phyloP scores from a whole-genome alignment of 169 alveolate genomes.

The Cryptosporidium viatorum region DNA sequence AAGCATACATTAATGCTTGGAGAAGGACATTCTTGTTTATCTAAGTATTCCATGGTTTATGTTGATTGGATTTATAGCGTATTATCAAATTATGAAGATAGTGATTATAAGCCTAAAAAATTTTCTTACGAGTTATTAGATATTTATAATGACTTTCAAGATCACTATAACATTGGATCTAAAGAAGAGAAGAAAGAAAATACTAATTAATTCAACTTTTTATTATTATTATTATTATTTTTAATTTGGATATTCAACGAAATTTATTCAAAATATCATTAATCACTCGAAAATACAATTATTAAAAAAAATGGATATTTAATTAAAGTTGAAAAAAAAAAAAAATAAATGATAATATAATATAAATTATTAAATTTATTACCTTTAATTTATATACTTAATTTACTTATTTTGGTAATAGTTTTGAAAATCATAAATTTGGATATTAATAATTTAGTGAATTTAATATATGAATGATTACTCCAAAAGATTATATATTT shows the following conservation, averaged over 20 bases:
- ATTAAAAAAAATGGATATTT: not conserved
- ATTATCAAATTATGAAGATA: slow-evolving; percentile 20
- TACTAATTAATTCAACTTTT: not conserved
- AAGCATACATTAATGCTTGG: slow-evolving; percentile 46
- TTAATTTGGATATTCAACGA: not conserved
- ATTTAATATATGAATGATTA: slow-evolving; percentile 11
- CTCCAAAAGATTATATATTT: slow-evolving; percentile 25
- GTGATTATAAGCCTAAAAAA: slow-evolving; percentile 11
- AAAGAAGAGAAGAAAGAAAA: not conserved
- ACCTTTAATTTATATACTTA: too few species aligned
- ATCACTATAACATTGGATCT: not conserved
- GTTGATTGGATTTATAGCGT: slow-evolving; percentile 51
- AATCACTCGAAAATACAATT: slow-evolving; percentile 1
- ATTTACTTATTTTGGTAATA: too few species aligned
- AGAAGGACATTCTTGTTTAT: slow-evolving; percentile 44
- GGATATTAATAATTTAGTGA: not conserved
- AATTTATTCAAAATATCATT: not conserved
- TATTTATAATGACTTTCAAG: not conserved
- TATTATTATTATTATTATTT: not conserved
- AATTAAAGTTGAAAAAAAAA: too few species aligned
- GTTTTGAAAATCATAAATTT: not conserved
- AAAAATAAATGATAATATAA: too few species aligned
- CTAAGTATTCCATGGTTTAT: slow-evolving; percentile 57
- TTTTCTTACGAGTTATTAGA: slow-evolving; percentile 32
- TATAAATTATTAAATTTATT: too few species aligned